Conservation (phyloP, 1,284 basidiomycete species). For the Naganishia cerealis region DNA sequence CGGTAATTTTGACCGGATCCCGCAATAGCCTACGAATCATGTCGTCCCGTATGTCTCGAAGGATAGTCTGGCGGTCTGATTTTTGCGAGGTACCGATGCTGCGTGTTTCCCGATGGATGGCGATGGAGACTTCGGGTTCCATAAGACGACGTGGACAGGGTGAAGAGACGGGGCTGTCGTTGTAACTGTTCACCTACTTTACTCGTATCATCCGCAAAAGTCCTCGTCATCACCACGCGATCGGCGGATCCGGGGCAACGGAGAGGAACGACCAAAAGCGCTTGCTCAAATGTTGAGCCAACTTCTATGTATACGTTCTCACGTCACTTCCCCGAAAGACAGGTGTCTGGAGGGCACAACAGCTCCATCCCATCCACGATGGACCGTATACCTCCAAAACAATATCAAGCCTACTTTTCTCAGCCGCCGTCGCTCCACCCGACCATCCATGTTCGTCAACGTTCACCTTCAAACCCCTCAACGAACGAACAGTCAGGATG, state of each 20-base stretch:
- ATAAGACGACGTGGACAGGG: background rate
- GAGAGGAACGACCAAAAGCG: background rate
- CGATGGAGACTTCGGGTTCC: slow-evolving; percentile 13
- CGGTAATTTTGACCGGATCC: slow-evolving; percentile 21
- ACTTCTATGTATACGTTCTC: background rate
- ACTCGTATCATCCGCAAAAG: too few relatives aligned
- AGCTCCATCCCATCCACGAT: background rate
- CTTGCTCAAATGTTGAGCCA: background rate
- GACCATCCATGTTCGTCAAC: slow-evolving; percentile 4
- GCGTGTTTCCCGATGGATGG: background rate
- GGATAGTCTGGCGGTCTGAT: background rate
- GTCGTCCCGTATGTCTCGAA: background rate
- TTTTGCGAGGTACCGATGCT: background rate
- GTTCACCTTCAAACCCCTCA: background rate
- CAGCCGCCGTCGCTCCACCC: slow-evolving; percentile 20
- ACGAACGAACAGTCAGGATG: background rate
- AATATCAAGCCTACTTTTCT: slow-evolving; percentile 17
- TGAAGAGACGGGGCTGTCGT: background rate
- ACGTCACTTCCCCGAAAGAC: too few relatives aligned
- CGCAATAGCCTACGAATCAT: slow-evolving; percentile 21
- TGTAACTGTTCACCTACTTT: too few relatives aligned
- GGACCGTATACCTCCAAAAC: background rate
- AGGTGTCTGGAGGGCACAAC: too few relatives aligned
- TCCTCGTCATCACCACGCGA: slow-evolving; percentile 22
- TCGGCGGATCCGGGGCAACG: too few relatives aligned